Evolutionary conservation across 2,329 filamentous ascomycete genomes (phyloP), one percentile per base, ranked within the genome.

Genomic region (Ophiosphaerella herpotricha): DNA sequence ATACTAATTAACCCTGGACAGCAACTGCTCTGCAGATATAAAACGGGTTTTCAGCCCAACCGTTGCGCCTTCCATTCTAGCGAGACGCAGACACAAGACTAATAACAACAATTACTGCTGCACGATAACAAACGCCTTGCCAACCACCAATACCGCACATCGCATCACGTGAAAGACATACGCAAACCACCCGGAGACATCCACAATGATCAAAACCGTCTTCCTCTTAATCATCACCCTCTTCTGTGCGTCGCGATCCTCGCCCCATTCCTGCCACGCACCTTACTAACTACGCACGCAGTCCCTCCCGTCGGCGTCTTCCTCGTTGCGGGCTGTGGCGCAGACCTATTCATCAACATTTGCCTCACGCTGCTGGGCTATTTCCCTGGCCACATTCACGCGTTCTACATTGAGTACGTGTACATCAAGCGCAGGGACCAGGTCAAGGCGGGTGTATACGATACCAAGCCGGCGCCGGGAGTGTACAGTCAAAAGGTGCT

Each of bases 401-500:
- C 89, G 37, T 91, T 92, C 72, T 94, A 92, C 70, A 60, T 91
- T 54, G 85, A 91, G 74, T 95, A 91, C 70, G 79, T 95, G 55
- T 96, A 92, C 77, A 93, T 87, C 72, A 84, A 90, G 64, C 87
- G 87, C 34, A 82, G 80, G 45, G 85, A 90, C 60, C 82, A 86
- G 68, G 80, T 81, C 2, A 75, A 79, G 39, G 76, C 82, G 31
- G 88, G 88, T 5, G 77, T 79, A 9, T 79, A 80, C 51, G 75
- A 80, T 16, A 75, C 78, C 4, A 66, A 74, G 7, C 80, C 78
- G 2, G 87, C 87, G 1, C 85, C 88, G 0, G 87, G 87, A 24
- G 82, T 92, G 14, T 92, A 87, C 70, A 89, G 85, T 61, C 81
- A 88, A 32, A 82, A 83, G 32, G 83, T 92, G n/a, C 86, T 91